These are phyloP conservation scores for Debaryomyces robertsiae DNA, from an alignment of 1,139 yeast species.

Conservation along the genomic window DNA sequence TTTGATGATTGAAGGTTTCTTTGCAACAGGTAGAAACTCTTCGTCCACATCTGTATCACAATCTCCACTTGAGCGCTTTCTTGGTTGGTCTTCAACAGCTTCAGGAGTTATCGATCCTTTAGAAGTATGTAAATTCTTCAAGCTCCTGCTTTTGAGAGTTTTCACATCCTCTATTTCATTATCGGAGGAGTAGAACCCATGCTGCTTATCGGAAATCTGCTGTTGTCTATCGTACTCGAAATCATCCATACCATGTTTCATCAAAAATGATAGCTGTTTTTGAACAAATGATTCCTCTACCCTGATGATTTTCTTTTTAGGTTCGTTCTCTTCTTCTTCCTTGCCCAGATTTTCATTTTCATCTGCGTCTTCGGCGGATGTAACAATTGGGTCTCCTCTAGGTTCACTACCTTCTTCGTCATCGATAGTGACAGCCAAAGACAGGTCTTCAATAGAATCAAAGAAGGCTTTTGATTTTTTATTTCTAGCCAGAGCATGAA, in stretches of 20 bases:
- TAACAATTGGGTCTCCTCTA: constrained; percentile 1
- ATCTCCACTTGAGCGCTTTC: constrained; percentile 20
- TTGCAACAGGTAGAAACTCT: constrained; percentile 40
- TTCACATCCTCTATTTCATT: constrained; percentile 48
- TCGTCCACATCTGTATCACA: constrained; percentile 39
- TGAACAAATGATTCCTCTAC: constrained; percentile 62
- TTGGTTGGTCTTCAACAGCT: constrained; percentile 13
- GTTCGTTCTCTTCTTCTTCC: constrained; percentile 17
- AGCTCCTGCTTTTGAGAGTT: constrained; percentile 50
- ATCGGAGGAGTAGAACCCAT: constrained; percentile 37
- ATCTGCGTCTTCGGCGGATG: constrained; percentile 13
- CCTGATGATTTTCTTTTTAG: constrained; percentile 25
- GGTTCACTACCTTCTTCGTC: constrained; percentile 26
- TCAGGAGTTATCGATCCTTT: constrained; percentile 25
- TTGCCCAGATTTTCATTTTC: constrained; percentile 19
- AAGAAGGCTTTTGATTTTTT: constrained; percentile 75
- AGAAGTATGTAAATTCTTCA: constrained; percentile 32
- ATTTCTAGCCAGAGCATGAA: constrained; percentile 47
- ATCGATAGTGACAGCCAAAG: constrained; percentile 25
- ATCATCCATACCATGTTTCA: constrained; percentile 38
- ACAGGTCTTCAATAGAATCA: constrained; percentile 61
- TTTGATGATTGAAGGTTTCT: constrained; percentile 50
- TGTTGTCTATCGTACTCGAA: constrained; percentile 37
- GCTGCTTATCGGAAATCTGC: constrained; percentile 36
- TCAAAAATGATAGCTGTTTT: constrained; percentile 63